Percentiles rank a stretch among this genome's conserved stretches.
phyloP scores from a whole-genome alignment of 371 early-diverging fungal genomes.

The Mortierella sp. region DNA sequence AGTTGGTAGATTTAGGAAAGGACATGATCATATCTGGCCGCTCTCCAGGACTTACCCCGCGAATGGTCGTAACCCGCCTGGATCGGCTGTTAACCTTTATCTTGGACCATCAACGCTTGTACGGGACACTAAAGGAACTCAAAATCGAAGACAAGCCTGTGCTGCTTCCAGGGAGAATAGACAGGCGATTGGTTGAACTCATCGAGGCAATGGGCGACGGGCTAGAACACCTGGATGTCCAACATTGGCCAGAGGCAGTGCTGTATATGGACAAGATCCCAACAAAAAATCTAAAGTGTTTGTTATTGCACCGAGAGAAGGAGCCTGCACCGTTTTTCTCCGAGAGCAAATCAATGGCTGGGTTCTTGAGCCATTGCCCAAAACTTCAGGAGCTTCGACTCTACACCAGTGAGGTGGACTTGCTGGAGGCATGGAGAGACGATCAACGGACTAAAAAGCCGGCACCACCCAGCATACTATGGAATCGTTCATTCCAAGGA shows the following conservation, averaged over 20 bases:
- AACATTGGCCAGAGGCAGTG: slow-evolving; percentile 39
- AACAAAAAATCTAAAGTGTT: slow-evolving; percentile 10
- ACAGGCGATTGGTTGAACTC: slow-evolving; percentile 25
- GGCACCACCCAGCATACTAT: too few species aligned
- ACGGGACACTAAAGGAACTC: slow-evolving; percentile 43
- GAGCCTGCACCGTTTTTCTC: slow-evolving; percentile 22
- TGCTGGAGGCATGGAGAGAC: slow-evolving; percentile 30
- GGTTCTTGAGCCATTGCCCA: slow-evolving; percentile 26
- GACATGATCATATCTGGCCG: too few species aligned
- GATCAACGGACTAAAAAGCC: too few species aligned
- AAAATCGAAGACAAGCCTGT: slow-evolving; percentile 33
- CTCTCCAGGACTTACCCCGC: background rate
- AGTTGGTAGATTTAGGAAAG: slow-evolving; percentile 6
- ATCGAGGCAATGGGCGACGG: slow-evolving; percentile 51
- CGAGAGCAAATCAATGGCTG: slow-evolving; percentile 12
- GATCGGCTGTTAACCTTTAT: slow-evolving; percentile 44
- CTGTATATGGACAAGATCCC: slow-evolving; percentile 43
- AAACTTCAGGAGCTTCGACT: slow-evolving; percentile 26
- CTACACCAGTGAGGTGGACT: slow-evolving; percentile 22
- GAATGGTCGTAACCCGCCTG: slow-evolving; percentile 15
- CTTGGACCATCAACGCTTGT: slow-evolving; percentile 40
- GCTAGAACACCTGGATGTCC: slow-evolving; percentile 37
- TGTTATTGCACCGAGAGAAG: slow-evolving; percentile 28
- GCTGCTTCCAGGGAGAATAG: background rate
- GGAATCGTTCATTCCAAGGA: too few species aligned